These are phyloP conservation scores for Priceomyces fermenticarens DNA, from an alignment of 805 yeast genomes.

Conservation along the genomic window DNA sequence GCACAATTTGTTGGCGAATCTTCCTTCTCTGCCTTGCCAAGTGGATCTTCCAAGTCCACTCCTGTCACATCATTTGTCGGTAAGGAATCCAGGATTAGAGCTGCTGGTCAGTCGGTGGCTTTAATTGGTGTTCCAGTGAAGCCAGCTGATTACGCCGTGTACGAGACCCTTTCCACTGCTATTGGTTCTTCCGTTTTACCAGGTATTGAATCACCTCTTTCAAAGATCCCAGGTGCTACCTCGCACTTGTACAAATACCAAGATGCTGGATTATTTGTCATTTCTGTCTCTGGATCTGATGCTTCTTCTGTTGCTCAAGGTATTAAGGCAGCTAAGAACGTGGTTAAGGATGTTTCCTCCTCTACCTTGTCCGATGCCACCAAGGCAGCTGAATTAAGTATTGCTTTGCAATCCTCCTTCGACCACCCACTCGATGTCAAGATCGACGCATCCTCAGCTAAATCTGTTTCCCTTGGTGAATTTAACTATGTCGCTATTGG, in stretches of 20 bases:
- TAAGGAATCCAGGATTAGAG: conserved; percentile 65
- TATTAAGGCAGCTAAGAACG: conserved; percentile 57
- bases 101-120: conserved; percentile 65
- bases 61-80: conserved; percentile 53
- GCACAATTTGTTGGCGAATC: conserved; percentile 63
- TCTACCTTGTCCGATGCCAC: conserved; percentile 58
- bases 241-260: conserved; percentile 62
- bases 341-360: conserved; percentile 27
- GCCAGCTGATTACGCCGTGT: conserved; percentile 59
- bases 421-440: conserved; percentile 28
- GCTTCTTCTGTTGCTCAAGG: conserved; percentile 58
- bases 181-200: conserved; percentile 59
- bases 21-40: conserved; percentile 58
- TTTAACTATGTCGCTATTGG: conserved; percentile 90
- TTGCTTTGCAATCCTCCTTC: conserved; percentile 39
- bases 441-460: conserved; percentile 32
- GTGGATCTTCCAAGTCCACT: conserved; percentile 49
- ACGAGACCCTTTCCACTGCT: conserved; percentile 68
- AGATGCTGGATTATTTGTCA: conserved; percentile 78
- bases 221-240: conserved; percentile 45
- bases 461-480: conserved; percentile 47
- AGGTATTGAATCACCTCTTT: conserved; percentile 50
- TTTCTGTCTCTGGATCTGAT: conserved; percentile 58
- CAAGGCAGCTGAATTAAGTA: conserved; percentile 40
- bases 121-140: conserved; percentile 79